Base-by-base conservation (phyloP, 768 basidiomycete species). In the Boletus reticulatus region DNA sequence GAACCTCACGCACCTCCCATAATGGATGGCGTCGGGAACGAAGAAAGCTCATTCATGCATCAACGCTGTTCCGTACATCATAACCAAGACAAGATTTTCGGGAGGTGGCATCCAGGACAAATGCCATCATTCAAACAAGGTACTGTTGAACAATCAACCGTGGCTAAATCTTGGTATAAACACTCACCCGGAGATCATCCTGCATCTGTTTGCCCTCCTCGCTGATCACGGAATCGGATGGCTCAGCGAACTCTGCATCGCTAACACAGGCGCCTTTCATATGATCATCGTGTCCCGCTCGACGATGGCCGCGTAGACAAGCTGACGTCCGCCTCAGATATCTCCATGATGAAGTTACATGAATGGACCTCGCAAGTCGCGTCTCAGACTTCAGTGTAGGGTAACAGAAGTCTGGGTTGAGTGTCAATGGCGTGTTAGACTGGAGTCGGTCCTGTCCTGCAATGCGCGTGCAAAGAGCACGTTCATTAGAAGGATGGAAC, bases 131-230 rank as follows among this genome's bases (percentile, higher is more conserved):
- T 27, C 34, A 34, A 34, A 34, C 34, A 22, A 62, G 47, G 31
- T 68, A 61, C 27, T 41, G 52, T 29, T 45, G 46, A 11, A 60
- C n/a, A 22, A 65, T 66, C 13, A 44, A 43, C 22, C 29, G 38
- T 14, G 69, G 34, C 46, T 59, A 19, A 13, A 20, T 19, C 7
- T 17, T 14, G 19, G 11, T 1, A n/a, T 4, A 2, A 2, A 17
- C 2, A 55, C 73, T 57, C 60, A 75, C 75, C 74, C 75, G 76
- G 10, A 74, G 36, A 32, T 45, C 59, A n/a, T 69, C 65, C 47
- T 75, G 67, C 49, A 66, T 62, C 22, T 43, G 57, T 32, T 47
- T 49, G 0, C 73, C 76, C 20, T 70, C 62, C 8, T 65, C 60
- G 34, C 69, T 68, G 2, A 73, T 39, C 42, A 72, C 65, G 34